Conservation (phyloP, 176 grass and related monocot genomes). For the Alopecurus myosuroides region DNA sequence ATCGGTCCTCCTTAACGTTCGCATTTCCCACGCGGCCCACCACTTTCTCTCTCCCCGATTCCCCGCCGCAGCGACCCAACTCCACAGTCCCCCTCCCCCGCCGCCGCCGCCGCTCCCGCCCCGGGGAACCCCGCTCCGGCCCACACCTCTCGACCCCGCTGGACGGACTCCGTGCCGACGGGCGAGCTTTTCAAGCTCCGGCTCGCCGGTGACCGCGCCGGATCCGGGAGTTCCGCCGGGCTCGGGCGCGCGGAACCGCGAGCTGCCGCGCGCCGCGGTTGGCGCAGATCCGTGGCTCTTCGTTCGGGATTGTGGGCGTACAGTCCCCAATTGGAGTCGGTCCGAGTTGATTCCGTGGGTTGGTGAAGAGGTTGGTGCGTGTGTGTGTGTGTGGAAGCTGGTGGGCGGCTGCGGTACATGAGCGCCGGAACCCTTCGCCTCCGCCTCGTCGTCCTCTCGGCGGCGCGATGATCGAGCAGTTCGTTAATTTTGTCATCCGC, state of each 20-base stretch:
- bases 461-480: conserved; percentile 88
- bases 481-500: conserved; percentile 97
- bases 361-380: not conserved
- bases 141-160: not conserved
- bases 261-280: not conserved
- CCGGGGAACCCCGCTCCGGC: not conserved
- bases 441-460: conserved; percentile 5
- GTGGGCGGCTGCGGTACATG: conserved; percentile 16
- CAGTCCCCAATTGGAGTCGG: not conserved
- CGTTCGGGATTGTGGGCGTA: not conserved
- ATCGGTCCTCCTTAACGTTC: conserved; percentile 34
- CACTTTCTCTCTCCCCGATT: not conserved
- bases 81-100: not conserved
- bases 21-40: conserved; percentile 20
- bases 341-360: not conserved
- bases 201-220: not conserved
- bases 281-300: conserved; percentile 31
- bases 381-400: not conserved
- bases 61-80: not conserved
- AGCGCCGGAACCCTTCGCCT: not conserved
- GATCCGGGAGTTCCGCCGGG: not conserved
- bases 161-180: not conserved
- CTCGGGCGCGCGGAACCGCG: not conserved
- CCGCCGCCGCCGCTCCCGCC: not conserved
- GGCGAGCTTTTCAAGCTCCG: conserved; percentile 26